A percentile compares a stretch with the other conserved stretches of the same genome.
phyloP scores from a whole-genome alignment of 768 basidiomycete genomes.

The Coprinopsis cinerea region DNA sequence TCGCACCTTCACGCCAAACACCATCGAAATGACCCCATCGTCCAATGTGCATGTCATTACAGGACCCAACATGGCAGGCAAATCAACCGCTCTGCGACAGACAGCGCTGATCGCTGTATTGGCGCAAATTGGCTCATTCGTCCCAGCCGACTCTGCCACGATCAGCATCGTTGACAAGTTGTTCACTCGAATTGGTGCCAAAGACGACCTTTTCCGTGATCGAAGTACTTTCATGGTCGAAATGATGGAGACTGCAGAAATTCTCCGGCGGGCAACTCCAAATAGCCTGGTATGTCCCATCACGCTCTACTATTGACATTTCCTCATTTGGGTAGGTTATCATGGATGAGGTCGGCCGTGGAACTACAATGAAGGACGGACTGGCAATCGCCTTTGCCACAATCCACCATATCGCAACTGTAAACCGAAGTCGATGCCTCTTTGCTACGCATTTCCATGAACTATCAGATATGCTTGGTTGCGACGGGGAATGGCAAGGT shows the following conservation, averaged over 20 bases:
- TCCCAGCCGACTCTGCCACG: constrained; percentile 77
- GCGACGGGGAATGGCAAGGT: constrained; percentile 37
- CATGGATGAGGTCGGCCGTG: constrained; percentile 99
- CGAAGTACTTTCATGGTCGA: constrained; percentile 98
- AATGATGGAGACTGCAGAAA: constrained; percentile 92
- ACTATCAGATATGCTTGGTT: constrained; percentile 77
- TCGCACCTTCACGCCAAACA: constrained; percentile 82
- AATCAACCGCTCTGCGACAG: constrained; percentile 90
- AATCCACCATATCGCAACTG: constrained; percentile 69
- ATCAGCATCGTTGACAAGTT: constrained; percentile 87
- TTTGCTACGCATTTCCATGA: constrained; percentile 99
- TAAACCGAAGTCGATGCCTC: constrained; percentile 74
- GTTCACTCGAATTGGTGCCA: constrained; percentile 92
- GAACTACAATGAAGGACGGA: constrained; percentile 89
- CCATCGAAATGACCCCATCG: constrained; percentile 50
- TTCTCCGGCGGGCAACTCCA: constrained; percentile 76
- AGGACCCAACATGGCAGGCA: constrained; percentile 95
- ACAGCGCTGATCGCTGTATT: constrained; percentile 85
- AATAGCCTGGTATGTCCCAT: constrained; percentile 66
- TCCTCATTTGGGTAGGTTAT: constrained; percentile 58
- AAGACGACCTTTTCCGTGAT: constrained; percentile 91
- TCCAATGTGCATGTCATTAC: constrained; percentile 80
- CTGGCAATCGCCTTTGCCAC: constrained; percentile 91
- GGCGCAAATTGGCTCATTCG: constrained; percentile 90
- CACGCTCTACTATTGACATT: background rate